These are phyloP conservation scores for Exobasidium rhododendri DNA, from an alignment of 1,284 basidiomycete species.

Conservation along the genomic window DNA sequence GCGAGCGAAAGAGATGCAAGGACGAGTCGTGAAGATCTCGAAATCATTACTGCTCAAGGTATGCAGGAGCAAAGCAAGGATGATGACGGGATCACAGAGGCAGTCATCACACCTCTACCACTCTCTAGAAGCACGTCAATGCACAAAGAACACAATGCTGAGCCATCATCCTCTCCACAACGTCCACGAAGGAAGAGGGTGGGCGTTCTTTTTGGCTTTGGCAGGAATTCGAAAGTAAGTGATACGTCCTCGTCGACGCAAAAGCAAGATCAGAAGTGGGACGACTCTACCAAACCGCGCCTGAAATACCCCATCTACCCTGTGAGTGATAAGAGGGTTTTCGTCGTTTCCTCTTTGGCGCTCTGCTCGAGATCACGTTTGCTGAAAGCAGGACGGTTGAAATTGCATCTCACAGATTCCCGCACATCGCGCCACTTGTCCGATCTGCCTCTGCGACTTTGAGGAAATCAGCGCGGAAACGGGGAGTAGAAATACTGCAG, in stretches of 20 bases:
- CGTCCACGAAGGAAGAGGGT: not conserved
- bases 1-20: not conserved
- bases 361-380: too few species aligned
- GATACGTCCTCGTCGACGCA: too few species aligned
- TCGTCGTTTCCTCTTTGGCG: slow-evolving; percentile 5
- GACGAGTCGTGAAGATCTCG: not conserved
- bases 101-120: not conserved
- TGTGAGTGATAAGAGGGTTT: not conserved
- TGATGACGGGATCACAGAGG: not conserved
- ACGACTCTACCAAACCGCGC: too few species aligned
- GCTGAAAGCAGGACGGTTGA: too few species aligned
- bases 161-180: not conserved
- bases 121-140: not conserved
- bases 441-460: slow-evolving; percentile 48
- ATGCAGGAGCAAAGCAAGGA: not conserved
- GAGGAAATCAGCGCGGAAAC: slow-evolving; percentile 11
- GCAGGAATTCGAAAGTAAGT: not conserved
- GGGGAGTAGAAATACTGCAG: not conserved
- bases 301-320: not conserved
- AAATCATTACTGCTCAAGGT: not conserved
- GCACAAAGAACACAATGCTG: not conserved
- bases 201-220: not conserved
- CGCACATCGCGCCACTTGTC: slow-evolving; percentile 41
- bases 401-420: slow-evolving; percentile 45
- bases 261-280: too few species aligned